These are phyloP conservation scores for Populus tremula DNA, from an alignment of 345 rosid species.

Conservation along the genomic window DNA sequence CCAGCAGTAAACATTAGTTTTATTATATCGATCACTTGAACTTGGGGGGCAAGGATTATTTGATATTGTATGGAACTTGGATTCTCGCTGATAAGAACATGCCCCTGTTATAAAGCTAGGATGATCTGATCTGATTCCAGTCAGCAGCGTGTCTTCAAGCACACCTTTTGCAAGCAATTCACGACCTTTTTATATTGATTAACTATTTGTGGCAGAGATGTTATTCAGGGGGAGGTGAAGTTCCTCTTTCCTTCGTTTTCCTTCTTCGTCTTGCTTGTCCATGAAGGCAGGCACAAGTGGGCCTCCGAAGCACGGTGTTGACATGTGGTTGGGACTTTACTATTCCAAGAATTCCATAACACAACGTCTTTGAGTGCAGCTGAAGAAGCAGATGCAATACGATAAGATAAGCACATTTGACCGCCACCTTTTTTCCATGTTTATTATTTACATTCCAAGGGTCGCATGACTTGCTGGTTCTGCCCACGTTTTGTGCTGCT, in stretches of 20 bases:
- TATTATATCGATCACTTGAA: no score
- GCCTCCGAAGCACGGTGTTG: background rate
- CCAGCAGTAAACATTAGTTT: no score
- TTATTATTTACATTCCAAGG: background rate
- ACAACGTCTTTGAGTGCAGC: background rate
- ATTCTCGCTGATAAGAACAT: no score
- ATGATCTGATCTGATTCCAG: no score
- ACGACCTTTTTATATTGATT: background rate
- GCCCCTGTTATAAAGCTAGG: no score
- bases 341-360: background rate
- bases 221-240: background rate
- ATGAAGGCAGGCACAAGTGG: background rate
- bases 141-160: no score
- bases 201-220: no score
- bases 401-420: constrained; percentile 24
- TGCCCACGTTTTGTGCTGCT: no score
- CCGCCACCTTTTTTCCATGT: background rate
- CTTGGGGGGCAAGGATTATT: no score
- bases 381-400: background rate
- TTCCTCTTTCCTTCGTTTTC: background rate
- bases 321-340: no score
- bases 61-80: no score
- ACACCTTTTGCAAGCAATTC: background rate
- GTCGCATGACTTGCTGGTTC: background rate
- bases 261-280: background rate